Conservation (phyloP, 352 stramenopile species). For the Phytophthora agathidicida region DNA sequence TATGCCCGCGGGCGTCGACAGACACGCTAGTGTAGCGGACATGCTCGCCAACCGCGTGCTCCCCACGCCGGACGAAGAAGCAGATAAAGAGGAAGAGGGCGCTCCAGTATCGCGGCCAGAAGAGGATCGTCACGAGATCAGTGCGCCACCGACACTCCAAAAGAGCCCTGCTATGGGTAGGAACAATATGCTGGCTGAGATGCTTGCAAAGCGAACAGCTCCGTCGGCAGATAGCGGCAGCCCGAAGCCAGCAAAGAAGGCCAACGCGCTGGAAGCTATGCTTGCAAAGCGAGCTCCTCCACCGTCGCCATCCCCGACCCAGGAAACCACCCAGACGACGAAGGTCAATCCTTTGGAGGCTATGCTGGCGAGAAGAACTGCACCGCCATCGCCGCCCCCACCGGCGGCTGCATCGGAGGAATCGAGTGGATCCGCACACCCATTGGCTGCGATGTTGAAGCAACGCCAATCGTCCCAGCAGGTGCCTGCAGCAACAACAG, state of each 20-base stretch:
- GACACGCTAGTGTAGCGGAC: constrained; percentile 39
- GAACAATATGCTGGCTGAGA: constrained; percentile 44
- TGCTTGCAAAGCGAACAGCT: constrained; percentile 36
- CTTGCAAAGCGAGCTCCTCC: constrained; percentile 31
- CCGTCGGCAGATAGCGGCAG: constrained; percentile 13
- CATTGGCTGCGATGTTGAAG: constrained; percentile 51
- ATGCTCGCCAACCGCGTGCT: constrained; percentile 34
- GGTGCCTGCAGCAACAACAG: constrained; percentile 9
- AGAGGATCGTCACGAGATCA: background rate
- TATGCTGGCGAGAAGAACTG: constrained; percentile 47
- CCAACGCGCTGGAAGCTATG: constrained; percentile 45
- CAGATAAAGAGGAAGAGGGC: constrained; percentile 15
- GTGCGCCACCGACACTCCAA: background rate
- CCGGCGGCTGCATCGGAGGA: constrained; percentile 6
- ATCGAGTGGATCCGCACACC: constrained; percentile 17
- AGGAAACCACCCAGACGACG: constrained; percentile 8
- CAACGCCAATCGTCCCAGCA: constrained; percentile 35
- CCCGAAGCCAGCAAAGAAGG: constrained; percentile 14
- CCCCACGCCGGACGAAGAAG: constrained; percentile 6
- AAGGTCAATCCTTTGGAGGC: constrained; percentile 48
- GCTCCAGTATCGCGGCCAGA: constrained; percentile 1
- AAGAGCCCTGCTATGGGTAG: constrained; percentile 18
- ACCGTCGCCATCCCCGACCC: background rate
- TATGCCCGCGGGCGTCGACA: constrained; percentile 36
- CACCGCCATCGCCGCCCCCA: constrained; percentile 3